Evolutionary conservation across 306 rosid genomes (phyloP).

Genomic region (Prinsepia uniflora): DNA sequence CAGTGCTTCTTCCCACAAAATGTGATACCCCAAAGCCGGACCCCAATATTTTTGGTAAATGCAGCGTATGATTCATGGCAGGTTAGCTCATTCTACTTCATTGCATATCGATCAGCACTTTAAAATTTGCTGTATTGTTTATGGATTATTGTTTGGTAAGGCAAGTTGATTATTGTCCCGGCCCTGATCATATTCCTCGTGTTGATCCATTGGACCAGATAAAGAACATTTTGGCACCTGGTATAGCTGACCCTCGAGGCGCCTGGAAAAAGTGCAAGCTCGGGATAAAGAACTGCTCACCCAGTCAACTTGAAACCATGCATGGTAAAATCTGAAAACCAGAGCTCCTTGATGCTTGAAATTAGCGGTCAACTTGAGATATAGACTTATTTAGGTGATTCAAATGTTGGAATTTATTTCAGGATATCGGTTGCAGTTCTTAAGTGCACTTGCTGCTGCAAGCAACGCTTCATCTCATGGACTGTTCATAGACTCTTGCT

Average conservation of each 20-base stretch:
- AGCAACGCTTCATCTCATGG: slow-evolving; percentile 47
- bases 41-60: slow-evolving; percentile 75
- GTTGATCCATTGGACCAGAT: slow-evolving; percentile 38
- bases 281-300: slow-evolving; percentile 65
- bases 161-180: no score
- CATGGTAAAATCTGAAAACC: slow-evolving; percentile 47
- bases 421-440: slow-evolving; percentile 70
- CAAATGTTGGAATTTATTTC: no score
- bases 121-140: background rate
- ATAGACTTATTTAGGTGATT: no score
- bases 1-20: slow-evolving; percentile 96
- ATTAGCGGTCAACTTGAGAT: no score
- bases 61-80: slow-evolving; percentile 99
- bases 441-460: slow-evolving; percentile 52
- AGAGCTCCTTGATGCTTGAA: no score
- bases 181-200: no score
- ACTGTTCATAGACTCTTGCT: slow-evolving; percentile 79
- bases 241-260: slow-evolving; percentile 81
- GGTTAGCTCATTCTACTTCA: slow-evolving; percentile 40
- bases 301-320: slow-evolving; percentile 60
- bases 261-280: slow-evolving; percentile 77
- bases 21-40: slow-evolving; percentile 48
- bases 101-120: background rate
- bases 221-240: slow-evolving; percentile 84
- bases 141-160: no score